Evolutionary conservation across 441 rosid genomes (phyloP).

Genomic region (Populus hybrid): DNA sequence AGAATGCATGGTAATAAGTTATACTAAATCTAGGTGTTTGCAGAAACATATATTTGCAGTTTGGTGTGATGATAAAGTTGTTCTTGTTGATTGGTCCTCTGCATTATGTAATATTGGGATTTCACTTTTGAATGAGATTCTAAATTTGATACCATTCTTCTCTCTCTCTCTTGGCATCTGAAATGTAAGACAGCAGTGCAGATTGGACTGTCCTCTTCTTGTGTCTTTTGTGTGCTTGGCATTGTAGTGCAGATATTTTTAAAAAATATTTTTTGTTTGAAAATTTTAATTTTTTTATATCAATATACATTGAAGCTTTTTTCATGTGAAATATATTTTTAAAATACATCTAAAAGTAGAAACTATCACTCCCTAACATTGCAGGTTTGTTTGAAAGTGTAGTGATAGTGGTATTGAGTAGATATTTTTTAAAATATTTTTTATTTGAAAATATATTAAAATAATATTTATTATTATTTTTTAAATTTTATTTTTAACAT

Average conservation of each 20-base stretch:
- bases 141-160: not conserved
- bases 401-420: no score
- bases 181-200: not conserved
- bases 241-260: no score
- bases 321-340: no score
- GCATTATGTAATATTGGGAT: not conserved
- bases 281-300: no score
- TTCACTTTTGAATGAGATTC: not conserved
- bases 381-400: no score
- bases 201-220: not conserved
- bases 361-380: no score
- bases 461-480: no score
- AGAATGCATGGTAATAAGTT: not conserved
- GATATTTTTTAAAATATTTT: no score
- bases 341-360: no score
- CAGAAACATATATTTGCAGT: not conserved
- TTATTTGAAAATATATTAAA: no score
- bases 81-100: not conserved
- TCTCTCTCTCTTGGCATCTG: not conserved
- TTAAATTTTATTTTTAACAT: no score
- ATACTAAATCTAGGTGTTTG: not conserved
- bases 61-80: constrained; percentile 6
- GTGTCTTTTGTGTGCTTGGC: not conserved
- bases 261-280: not conserved
- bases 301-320: no score